Evolutionary conservation across 2,329 filamentous ascomycete genomes (phyloP).

Genomic region (Colletotrichum simmondsii): DNA sequence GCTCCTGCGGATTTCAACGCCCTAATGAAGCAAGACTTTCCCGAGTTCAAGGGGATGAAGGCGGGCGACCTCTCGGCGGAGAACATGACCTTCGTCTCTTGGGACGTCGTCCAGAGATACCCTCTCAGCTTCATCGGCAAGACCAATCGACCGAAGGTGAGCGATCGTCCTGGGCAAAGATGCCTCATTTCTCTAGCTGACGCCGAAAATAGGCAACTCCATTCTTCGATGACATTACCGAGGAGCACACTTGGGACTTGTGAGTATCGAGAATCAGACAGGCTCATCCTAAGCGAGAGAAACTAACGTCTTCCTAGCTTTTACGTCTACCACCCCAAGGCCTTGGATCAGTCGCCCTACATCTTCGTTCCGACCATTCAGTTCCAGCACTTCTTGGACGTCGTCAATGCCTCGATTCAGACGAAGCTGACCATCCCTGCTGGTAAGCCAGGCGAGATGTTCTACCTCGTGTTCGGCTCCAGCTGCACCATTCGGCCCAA

Average conservation of each 20-base stretch:
- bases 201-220: conserved; percentile 48
- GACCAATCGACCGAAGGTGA: conserved; percentile 60
- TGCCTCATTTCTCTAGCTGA: conserved; percentile 18
- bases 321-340: conserved; percentile 69
- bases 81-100: conserved; percentile 57
- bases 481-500: conserved; percentile 72
- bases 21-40: conserved; percentile 20
- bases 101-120: conserved; percentile 66
- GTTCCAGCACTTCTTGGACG: conserved; percentile 70
- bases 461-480: conserved; percentile 71
- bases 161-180: not conserved
- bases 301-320: conserved; percentile 59
- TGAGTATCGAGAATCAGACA: conserved; percentile 55
- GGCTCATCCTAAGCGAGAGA: not conserved
- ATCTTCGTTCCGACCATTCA: conserved; percentile 77
- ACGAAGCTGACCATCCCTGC: conserved; percentile 68
- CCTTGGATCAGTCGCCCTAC: conserved; percentile 61
- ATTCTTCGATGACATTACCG: conserved; percentile 70
- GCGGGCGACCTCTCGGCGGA: conserved; percentile 38
- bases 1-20: conserved; percentile 14
- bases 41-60: conserved; percentile 21
- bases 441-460: conserved; percentile 60
- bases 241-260: conserved; percentile 78
- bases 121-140: conserved; percentile 69
- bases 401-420: conserved; percentile 70